Percentiles rank a stretch among this genome's conserved stretches.
These are phyloP conservation scores for Dothistroma septosporum DNA, from an alignment of 2,329 filamentous ascomycete species.

Conservation along the genomic window DNA sequence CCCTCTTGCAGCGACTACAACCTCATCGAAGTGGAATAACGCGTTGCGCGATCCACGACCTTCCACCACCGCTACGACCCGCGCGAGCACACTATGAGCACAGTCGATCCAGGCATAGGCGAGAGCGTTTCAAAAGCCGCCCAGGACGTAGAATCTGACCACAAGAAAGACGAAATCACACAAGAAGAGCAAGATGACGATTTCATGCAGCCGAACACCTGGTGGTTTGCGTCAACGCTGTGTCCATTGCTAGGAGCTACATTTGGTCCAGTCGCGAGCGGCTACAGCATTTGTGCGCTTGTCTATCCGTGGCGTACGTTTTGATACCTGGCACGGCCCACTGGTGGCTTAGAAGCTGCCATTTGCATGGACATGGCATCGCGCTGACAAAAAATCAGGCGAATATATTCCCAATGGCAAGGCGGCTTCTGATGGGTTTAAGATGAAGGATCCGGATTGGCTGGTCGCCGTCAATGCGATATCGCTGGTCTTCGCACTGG, in stretches of 20 bases:
- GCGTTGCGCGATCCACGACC: background rate
- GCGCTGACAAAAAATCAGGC: background rate
- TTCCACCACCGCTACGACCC: background rate
- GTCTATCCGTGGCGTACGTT: constrained; percentile 53
- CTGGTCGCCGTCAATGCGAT: constrained; percentile 50
- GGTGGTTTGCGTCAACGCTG: constrained; percentile 60
- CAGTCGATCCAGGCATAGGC: constrained; percentile 51
- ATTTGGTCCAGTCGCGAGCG: constrained; percentile 38
- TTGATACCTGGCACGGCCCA: constrained; percentile 28
- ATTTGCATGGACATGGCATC: background rate
- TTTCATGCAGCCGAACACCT: constrained; percentile 44
- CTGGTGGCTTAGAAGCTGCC: constrained; percentile 18
- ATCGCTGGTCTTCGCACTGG: constrained; percentile 52
- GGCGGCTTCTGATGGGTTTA: constrained; percentile 37
- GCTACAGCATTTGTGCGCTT: constrained; percentile 47
- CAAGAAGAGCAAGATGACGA: constrained; percentile 40
- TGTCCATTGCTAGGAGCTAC: constrained; percentile 53
- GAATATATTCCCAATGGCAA: constrained; percentile 6
- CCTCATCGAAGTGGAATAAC: background rate
- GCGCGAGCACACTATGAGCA: constrained; percentile 24
- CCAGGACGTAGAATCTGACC: constrained; percentile 40
- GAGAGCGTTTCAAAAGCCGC: constrained; percentile 47
- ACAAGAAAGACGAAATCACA: constrained; percentile 34
- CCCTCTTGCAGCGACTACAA: background rate
- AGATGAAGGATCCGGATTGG: constrained; percentile 54